Conservation (phyloP, 108 stramenopile species). For the Stephanodiscus triporus region DNA sequence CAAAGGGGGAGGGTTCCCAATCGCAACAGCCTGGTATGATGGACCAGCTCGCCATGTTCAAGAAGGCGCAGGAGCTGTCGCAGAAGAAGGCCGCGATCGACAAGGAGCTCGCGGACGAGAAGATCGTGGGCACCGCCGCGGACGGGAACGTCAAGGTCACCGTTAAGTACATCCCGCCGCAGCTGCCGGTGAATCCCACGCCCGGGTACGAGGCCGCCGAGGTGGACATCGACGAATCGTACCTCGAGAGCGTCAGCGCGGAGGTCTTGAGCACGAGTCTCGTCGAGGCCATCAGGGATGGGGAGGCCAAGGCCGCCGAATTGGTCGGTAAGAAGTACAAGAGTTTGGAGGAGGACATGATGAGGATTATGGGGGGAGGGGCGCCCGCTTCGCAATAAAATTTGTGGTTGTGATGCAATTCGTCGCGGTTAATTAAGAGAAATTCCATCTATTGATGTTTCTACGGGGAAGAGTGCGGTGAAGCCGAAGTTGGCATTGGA, state of each 20-base stretch:
- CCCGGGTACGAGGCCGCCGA: constrained; percentile 72
- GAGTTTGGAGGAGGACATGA: constrained; percentile 67
- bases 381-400: constrained; percentile 16
- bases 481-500: not conserved
- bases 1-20: constrained; percentile 35
- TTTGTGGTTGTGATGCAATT: not conserved
- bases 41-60: constrained; percentile 92
- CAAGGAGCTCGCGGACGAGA: constrained; percentile 61
- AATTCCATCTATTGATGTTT: not conserved
- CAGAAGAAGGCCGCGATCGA: constrained; percentile 76
- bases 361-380: constrained; percentile 46
- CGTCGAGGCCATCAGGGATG: constrained; percentile 69
- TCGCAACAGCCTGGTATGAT: constrained; percentile 75
- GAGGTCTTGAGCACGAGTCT: constrained; percentile 68
- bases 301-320: constrained; percentile 62
- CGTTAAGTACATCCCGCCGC: constrained; percentile 72
- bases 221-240: constrained; percentile 82
- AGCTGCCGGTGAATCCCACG: constrained; percentile 83
- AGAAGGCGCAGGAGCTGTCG: constrained; percentile 89
- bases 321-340: constrained; percentile 72
- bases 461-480: not conserved
- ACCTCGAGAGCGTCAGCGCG: constrained; percentile 58
- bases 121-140: constrained; percentile 58
- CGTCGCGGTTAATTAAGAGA: too few species aligned
- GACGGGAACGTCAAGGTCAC: constrained; percentile 74